Percentiles rank a stretch among this genome's conserved stretches.
Conservation (phyloP, 129 eudicot species). For the Escallonia herrerae region DNA sequence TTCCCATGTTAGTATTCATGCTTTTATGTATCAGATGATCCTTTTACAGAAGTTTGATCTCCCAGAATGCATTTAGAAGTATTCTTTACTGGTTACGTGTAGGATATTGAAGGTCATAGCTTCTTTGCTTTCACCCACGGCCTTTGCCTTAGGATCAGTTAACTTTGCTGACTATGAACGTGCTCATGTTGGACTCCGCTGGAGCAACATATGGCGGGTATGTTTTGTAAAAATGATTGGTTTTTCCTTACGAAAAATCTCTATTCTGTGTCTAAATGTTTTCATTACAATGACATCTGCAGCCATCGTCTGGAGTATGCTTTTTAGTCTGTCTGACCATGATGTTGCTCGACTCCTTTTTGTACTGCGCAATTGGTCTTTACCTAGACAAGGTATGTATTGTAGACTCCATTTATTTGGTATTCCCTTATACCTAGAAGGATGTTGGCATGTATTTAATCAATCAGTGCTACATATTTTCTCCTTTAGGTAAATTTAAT, state of each 20-base stretch:
- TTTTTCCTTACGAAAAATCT: not conserved
- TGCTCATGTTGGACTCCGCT: conserved; percentile 97
- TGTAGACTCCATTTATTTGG: not conserved
- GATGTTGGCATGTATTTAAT: conserved; percentile 6
- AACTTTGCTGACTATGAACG: conserved; percentile 99
- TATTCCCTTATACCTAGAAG: conserved; percentile 1
- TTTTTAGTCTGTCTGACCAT: conserved; percentile 81
- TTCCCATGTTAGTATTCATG: conserved; percentile 57
- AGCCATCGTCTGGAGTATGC: conserved; percentile 93
- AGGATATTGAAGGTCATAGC: conserved; percentile 81
- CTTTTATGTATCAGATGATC: not conserved
- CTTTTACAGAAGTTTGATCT: not conserved
- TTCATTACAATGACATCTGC: conserved; percentile 13
- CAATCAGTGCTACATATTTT: conserved; percentile 4
- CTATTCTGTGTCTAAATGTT: not conserved
- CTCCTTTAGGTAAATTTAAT: not conserved
- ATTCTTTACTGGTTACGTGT: conserved; percentile 14
- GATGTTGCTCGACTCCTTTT: conserved; percentile 77
- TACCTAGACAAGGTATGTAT: conserved; percentile 84
- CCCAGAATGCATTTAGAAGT: not conserved
- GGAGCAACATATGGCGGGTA: conserved; percentile 99
- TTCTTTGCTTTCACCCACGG: conserved; percentile 97
- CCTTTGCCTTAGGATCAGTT: conserved; percentile 95
- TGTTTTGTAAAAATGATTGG: conserved; percentile 9
- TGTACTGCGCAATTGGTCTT: conserved; percentile 79